Evolutionary conservation across 2,329 filamentous ascomycete species (phyloP).

Genomic region (Arthroderma sp.): DNA sequence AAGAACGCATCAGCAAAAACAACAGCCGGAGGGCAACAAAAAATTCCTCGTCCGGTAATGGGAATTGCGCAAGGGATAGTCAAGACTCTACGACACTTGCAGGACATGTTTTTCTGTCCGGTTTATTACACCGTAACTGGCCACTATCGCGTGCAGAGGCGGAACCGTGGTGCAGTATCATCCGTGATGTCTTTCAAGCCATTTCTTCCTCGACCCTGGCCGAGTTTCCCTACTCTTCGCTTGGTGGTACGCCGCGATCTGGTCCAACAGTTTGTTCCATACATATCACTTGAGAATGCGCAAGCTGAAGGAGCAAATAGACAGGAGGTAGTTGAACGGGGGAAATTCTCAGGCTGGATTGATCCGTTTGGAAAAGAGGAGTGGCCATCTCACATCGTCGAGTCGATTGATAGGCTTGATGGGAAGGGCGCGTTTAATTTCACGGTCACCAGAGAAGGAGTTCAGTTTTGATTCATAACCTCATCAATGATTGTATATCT

Average conservation of each 20-base stretch:
- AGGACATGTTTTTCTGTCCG: constrained; percentile 25
- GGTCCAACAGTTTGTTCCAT: constrained; percentile 24
- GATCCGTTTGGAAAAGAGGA: constrained; percentile 24
- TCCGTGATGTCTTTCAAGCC: constrained; percentile 18
- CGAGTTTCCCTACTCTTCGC: constrained; percentile 24
- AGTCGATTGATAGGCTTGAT: not conserved
- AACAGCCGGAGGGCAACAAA: not conserved
- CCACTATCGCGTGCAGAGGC: constrained; percentile 11
- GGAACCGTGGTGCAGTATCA: not conserved
- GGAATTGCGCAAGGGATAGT: constrained; percentile 8
- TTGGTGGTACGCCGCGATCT: constrained; percentile 24
- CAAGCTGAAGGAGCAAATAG: constrained; percentile 23
- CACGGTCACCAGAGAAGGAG: constrained; percentile 5
- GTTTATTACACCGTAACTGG: constrained; percentile 25
- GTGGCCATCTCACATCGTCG: constrained; percentile 14
- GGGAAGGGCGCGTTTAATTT: constrained; percentile 7
- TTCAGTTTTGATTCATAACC: not conserved
- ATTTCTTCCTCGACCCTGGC: constrained; percentile 27
- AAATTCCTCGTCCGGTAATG: not conserved
- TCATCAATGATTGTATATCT: not conserved
- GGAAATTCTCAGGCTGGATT: constrained; percentile 24
- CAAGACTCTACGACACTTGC: constrained; percentile 20
- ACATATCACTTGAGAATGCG: constrained; percentile 21
- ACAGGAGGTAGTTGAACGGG: constrained; percentile 22
- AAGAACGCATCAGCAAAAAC: not conserved